A percentile compares a stretch with the other conserved stretches of the same genome.
Conservation (phyloP, 2,329 filamentous ascomycete species). For the Calonectria montana region DNA sequence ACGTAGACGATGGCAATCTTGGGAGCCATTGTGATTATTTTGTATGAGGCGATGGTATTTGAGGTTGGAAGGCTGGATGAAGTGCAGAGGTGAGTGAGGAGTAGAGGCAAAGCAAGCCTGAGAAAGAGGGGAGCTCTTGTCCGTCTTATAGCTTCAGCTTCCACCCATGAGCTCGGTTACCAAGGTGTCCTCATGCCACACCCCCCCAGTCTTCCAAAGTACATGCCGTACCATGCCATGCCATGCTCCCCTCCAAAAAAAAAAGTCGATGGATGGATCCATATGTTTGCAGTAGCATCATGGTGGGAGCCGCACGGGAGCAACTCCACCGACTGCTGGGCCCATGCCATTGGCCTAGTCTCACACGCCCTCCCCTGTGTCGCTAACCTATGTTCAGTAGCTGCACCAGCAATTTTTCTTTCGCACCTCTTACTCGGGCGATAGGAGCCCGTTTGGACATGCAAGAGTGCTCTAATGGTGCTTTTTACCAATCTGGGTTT, state of each 20-base stretch:
- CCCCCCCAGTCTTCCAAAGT: background rate
- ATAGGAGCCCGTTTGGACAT: background rate
- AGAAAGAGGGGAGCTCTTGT: conserved; percentile 14
- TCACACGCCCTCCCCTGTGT: conserved; percentile 12
- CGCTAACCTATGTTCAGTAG: background rate
- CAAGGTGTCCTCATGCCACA: background rate
- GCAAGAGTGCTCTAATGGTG: background rate
- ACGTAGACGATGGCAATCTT: conserved; percentile 93
- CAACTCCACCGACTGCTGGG: background rate
- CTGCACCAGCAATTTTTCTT: background rate
- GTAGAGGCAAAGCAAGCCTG: background rate
- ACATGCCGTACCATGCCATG: background rate
- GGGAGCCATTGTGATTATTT: conserved; percentile 76
- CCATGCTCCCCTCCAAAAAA: background rate
- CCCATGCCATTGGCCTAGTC: background rate
- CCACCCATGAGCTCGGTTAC: background rate
- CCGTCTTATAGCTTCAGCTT: conserved; percentile 20
- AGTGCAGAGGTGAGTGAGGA: conserved; percentile 5
- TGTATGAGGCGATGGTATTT: conserved; percentile 3
- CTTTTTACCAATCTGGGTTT: background rate
- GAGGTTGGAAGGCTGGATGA: conserved; percentile 19
- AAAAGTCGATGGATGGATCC: conserved; percentile 10
- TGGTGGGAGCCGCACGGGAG: conserved; percentile 18
- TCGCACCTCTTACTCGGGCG: background rate
- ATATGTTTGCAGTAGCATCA: conserved; percentile 16